phyloP scores from a whole-genome alignment of 176 grass and related monocot species.

The Carex myosuroides region DNA sequence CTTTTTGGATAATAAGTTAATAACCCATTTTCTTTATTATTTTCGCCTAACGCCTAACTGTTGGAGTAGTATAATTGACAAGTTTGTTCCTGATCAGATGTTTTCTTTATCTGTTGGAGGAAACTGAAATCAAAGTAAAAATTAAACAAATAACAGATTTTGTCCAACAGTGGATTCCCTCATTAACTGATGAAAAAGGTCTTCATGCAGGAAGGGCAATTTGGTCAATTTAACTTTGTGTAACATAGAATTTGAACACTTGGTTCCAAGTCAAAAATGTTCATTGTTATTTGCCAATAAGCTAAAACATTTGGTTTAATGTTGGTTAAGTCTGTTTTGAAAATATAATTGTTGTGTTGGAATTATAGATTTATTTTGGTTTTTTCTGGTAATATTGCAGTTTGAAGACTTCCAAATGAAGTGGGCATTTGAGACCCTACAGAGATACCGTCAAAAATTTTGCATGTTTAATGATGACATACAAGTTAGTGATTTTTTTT shows the following conservation, averaged over 20 bases:
- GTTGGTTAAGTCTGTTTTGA: background rate
- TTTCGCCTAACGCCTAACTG: background rate
- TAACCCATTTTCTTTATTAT: background rate
- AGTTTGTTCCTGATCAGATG: background rate
- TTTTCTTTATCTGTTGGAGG: background rate
- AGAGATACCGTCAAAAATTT: slow-evolving; percentile 75
- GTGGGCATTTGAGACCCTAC: slow-evolving; percentile 97
- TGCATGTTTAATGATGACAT: slow-evolving; percentile 98
- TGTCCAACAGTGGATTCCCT: slow-evolving; percentile 1
- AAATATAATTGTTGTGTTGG: background rate
- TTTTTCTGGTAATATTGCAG: slow-evolving; percentile 35
- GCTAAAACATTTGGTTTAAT: background rate
- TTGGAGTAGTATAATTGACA: background rate
- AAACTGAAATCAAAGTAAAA: background rate
- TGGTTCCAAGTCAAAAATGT: background rate
- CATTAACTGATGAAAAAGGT: background rate
- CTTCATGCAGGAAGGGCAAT: background rate
- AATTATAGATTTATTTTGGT: background rate
- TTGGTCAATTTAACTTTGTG: background rate
- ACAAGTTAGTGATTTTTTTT: slow-evolving; percentile 37
- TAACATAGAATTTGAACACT: background rate
- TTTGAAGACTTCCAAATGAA: slow-evolving; percentile 99
- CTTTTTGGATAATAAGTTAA: background rate
- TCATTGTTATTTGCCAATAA: background rate
- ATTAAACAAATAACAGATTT: background rate